phyloP scores from a whole-genome alignment of 352 stramenopile species.

The Phytophthora quininea region DNA sequence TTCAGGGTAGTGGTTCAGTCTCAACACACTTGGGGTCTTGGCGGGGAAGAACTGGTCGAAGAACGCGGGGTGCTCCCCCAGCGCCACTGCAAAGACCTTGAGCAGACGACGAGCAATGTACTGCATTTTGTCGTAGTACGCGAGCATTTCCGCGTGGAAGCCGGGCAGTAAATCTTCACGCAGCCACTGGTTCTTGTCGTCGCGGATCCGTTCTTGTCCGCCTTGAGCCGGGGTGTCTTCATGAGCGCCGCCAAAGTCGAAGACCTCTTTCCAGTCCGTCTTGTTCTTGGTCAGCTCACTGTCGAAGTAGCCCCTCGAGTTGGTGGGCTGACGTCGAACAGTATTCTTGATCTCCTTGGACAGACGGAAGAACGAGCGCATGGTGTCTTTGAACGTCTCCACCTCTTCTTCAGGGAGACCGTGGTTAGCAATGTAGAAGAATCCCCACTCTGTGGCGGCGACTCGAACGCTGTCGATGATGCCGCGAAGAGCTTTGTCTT shows the following conservation, averaged over 20 bases:
- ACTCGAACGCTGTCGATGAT: conserved; percentile 52
- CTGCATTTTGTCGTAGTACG: conserved; percentile 56
- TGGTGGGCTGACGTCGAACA: conserved; percentile 70
- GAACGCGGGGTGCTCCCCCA: conserved; percentile 51
- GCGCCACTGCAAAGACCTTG: conserved; percentile 57
- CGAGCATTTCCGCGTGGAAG: conserved; percentile 57
- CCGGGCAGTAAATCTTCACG: conserved; percentile 41
- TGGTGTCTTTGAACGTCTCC: conserved; percentile 61
- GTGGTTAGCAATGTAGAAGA: conserved; percentile 93
- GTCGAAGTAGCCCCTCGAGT: conserved; percentile 92
- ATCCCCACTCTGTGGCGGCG: conserved; percentile 86
- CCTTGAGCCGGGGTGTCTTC: conserved; percentile 48
- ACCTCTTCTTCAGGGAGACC: conserved; percentile 66
- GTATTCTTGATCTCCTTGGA: conserved; percentile 57
- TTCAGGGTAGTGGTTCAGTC: conserved; percentile 92
- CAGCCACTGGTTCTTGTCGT: conserved; percentile 90
- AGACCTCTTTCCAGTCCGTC: conserved; percentile 92
- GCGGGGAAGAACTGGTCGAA: conserved; percentile 61
- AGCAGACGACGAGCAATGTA: conserved; percentile 58
- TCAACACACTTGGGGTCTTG: conserved; percentile 84
- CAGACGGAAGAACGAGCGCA: conserved; percentile 86
- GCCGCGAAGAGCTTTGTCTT: conserved; percentile 17
- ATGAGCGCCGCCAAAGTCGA: conserved; percentile 66
- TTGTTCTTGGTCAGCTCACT: conserved; percentile 94
- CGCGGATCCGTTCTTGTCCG: conserved; percentile 69